Evolutionary conservation across 1,284 basidiomycete genomes (phyloP).

Genomic region (Ceratobasidium sp.): DNA sequence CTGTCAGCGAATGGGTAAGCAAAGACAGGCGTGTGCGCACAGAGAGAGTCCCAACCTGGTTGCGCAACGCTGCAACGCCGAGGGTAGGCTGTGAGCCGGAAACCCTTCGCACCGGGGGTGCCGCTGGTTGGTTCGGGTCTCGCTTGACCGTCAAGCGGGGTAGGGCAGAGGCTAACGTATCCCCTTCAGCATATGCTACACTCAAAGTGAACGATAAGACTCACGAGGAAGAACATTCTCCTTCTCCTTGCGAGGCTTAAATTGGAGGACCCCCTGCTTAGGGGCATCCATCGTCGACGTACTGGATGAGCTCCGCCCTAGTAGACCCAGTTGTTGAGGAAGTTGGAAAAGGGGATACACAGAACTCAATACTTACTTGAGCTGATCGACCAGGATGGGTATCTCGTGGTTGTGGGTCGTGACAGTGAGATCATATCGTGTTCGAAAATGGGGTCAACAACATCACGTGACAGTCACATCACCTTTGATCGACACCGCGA

Average conservation of each 20-base stretch:
- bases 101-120: constrained; percentile 25
- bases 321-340: background rate
- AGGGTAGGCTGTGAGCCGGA: constrained; percentile 40
- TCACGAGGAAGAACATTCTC: constrained; percentile 28
- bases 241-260: constrained; percentile 39
- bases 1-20: background rate
- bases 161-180: constrained; percentile 19
- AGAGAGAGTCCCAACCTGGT: background rate
- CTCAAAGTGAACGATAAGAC: background rate
- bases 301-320: constrained; percentile 23
- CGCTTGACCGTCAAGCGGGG: constrained; percentile 30
- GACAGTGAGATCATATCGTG: constrained; percentile 26
- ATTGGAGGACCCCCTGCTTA: constrained; percentile 36
- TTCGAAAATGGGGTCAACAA: constrained; percentile 25
- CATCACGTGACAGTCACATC: constrained; percentile 35
- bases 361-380: background rate
- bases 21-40: background rate
- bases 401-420: constrained; percentile 38
- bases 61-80: constrained; percentile 34
- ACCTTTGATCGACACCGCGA: constrained; percentile 16
- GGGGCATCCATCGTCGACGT: constrained; percentile 33
- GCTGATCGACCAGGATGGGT: constrained; percentile 4
- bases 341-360: background rate
- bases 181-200: background rate
- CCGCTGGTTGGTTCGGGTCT: constrained; percentile 1